These are phyloP conservation scores for Cladosporium sp. DNA, from an alignment of 2,329 filamentous ascomycete genomes.

Conservation along the genomic window DNA sequence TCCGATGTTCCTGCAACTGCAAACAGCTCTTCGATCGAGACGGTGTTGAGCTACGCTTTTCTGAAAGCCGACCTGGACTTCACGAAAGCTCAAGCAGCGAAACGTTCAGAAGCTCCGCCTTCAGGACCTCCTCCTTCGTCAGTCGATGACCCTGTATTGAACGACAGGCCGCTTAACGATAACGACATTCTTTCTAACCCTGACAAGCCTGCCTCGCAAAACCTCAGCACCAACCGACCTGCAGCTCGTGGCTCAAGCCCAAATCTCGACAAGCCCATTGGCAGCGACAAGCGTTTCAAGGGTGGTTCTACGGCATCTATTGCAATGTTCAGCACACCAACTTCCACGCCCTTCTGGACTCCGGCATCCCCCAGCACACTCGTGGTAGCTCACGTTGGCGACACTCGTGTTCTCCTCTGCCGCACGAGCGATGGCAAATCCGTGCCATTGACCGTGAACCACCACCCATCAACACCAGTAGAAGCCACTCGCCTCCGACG, in stretches of 20 bases:
- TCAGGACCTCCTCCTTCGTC: slow-evolving; percentile 15
- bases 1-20: not conserved
- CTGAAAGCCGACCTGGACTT: slow-evolving; percentile 93
- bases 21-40: slow-evolving; percentile 60
- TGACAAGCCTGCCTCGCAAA: slow-evolving; percentile 40
- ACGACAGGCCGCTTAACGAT: slow-evolving; percentile 76
- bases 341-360: slow-evolving; percentile 91
- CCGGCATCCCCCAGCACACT: slow-evolving; percentile 79
- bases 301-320: slow-evolving; percentile 91
- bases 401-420: slow-evolving; percentile 86
- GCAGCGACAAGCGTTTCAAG: slow-evolving; percentile 72
- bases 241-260: slow-evolving; percentile 43
- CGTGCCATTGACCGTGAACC: slow-evolving; percentile 79
- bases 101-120: slow-evolving; percentile 43
- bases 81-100: slow-evolving; percentile 79
- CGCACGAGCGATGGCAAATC: slow-evolving; percentile 77
- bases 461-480: slow-evolving; percentile 82
- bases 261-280: slow-evolving; percentile 58
- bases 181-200: slow-evolving; percentile 74
- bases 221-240: slow-evolving; percentile 24
- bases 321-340: slow-evolving; percentile 86
- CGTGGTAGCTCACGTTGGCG: slow-evolving; percentile 84
- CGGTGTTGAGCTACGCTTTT: slow-evolving; percentile 86
- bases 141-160: slow-evolving; percentile 63
- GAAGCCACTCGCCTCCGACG: slow-evolving; percentile 80